Percentiles rank a stretch among this genome's conserved stretches.
Conservation (phyloP, 2,329 filamentous ascomycete species). For the Calcarisporium arbuscula region DNA sequence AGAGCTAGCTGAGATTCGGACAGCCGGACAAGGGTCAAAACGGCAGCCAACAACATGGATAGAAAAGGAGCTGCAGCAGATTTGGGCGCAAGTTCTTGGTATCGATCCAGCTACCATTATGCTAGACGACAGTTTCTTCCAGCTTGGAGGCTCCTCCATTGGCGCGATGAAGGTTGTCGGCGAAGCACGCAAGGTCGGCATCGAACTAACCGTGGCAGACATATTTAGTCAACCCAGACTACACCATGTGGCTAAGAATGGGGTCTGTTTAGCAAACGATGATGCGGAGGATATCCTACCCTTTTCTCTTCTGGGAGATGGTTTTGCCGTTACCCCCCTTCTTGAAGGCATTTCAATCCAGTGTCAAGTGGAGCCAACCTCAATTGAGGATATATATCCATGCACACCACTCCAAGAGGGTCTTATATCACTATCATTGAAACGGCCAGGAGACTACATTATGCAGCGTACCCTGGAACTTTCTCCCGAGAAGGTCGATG, state of each 20-base stretch:
- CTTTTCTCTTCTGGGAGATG: background rate
- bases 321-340: background rate
- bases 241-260: slow-evolving; percentile 18
- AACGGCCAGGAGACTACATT: slow-evolving; percentile 6
- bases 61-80: slow-evolving; percentile 18
- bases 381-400: background rate
- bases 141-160: slow-evolving; percentile 42
- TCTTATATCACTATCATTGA: background rate
- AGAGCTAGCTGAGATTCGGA: background rate
- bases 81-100: slow-evolving; percentile 30
- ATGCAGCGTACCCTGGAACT: slow-evolving; percentile 11
- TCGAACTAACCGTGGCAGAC: slow-evolving; percentile 5
- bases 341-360: background rate
- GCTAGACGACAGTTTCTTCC: slow-evolving; percentile 41
- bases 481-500: background rate
- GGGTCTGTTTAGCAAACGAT: too few relatives aligned
- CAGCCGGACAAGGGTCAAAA: background rate
- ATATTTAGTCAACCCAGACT: slow-evolving; percentile 6
- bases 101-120: slow-evolving; percentile 26
- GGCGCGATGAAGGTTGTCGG: slow-evolving; percentile 38
- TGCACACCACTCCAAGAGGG: slow-evolving; percentile 2
- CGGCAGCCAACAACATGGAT: slow-evolving; percentile 2
- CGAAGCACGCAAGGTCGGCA: slow-evolving; percentile 1
- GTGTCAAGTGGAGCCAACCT: background rate
- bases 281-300: background rate